phyloP scores from a whole-genome alignment of 805 yeast species.

The Metschnikowia amazonensis region DNA sequence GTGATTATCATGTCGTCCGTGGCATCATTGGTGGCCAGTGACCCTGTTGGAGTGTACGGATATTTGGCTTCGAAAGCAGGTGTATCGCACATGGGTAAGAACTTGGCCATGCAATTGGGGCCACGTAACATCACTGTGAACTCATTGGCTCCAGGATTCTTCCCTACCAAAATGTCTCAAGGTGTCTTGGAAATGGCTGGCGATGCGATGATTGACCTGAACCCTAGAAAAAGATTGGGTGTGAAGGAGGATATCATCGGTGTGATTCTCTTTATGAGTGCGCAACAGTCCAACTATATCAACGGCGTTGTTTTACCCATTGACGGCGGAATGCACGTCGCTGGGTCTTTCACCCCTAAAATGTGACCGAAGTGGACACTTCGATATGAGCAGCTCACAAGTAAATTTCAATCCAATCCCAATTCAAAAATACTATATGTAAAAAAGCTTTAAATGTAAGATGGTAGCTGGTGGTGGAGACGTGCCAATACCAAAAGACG shows the following conservation, averaged over 20 bases:
- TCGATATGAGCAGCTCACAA: neutral
- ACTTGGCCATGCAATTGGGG: slow-evolving; percentile 63
- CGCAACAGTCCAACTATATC: slow-evolving; percentile 53
- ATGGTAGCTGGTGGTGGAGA: neutral
- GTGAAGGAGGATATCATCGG: slow-evolving; percentile 55
- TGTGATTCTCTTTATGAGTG: slow-evolving; percentile 51
- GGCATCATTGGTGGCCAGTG: slow-evolving; percentile 46
- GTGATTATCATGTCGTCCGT: slow-evolving; percentile 65
- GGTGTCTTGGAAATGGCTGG: slow-evolving; percentile 55
- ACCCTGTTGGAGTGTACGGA: slow-evolving; percentile 61
- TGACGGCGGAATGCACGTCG: slow-evolving; percentile 63
- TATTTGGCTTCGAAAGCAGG: slow-evolving; percentile 75
- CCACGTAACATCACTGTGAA: slow-evolving; percentile 66
- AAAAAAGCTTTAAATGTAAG: neutral
- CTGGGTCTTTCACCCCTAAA: slow-evolving; percentile 16
- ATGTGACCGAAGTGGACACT: slow-evolving; percentile 5
- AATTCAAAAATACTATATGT: too few species aligned
- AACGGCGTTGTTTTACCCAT: slow-evolving; percentile 66
- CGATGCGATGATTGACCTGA: slow-evolving; percentile 41
- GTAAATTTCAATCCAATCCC: too few species aligned
- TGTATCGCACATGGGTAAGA: slow-evolving; percentile 61
- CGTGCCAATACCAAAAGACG: slow-evolving; percentile 1
- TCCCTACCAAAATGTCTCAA: slow-evolving; percentile 71
- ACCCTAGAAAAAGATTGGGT: slow-evolving; percentile 66
- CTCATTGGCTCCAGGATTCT: slow-evolving; percentile 71